A percentile compares a stretch with the other conserved stretches of the same genome.
These are phyloP conservation scores for Aspergillus diversus DNA, from an alignment of 495 filamentous ascomycete genomes.

Conservation along the genomic window DNA sequence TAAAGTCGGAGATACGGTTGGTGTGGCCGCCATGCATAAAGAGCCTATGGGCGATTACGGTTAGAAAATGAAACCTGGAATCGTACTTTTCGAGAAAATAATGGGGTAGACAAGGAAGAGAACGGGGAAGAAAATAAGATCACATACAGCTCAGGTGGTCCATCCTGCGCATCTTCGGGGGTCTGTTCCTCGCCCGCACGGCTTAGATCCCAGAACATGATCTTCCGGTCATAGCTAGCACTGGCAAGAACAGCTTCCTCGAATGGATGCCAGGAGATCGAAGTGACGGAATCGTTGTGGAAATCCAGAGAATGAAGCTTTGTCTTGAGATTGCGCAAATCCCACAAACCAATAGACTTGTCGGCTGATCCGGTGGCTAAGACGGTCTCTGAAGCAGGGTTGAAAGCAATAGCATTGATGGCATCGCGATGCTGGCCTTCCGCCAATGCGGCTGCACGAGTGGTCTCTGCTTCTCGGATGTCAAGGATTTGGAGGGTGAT, in stretches of 20 bases:
- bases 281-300: conserved; percentile 86
- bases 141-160: conserved; percentile 91
- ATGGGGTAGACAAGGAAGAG: conserved; percentile 1
- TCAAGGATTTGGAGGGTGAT: conserved; percentile 91
- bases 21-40: conserved; percentile 99
- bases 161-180: conserved; percentile 94
- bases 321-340: conserved; percentile 82
- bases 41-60: conserved; percentile 49
- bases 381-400: conserved; percentile 81
- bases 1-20: conserved; percentile 93
- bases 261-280: conserved; percentile 89
- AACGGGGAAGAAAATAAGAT: conserved; percentile 22
- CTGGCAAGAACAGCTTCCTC: conserved; percentile 87
- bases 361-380: conserved; percentile 93
- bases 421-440: conserved; percentile 80
- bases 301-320: conserved; percentile 85
- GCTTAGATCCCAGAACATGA: conserved; percentile 96
- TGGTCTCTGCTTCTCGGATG: conserved; percentile 66
- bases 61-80: conserved; percentile 20
- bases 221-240: conserved; percentile 86
- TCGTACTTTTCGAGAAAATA: neutral
- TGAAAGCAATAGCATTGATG: conserved; percentile 93
- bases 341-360: conserved; percentile 94
- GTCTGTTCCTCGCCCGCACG: conserved; percentile 91
- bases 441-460: conserved; percentile 63